A percentile compares a stretch with the other conserved stretches of the same genome.
Conservation (phyloP, 805 yeast genomes). For the Clavispora vitiphila region DNA sequence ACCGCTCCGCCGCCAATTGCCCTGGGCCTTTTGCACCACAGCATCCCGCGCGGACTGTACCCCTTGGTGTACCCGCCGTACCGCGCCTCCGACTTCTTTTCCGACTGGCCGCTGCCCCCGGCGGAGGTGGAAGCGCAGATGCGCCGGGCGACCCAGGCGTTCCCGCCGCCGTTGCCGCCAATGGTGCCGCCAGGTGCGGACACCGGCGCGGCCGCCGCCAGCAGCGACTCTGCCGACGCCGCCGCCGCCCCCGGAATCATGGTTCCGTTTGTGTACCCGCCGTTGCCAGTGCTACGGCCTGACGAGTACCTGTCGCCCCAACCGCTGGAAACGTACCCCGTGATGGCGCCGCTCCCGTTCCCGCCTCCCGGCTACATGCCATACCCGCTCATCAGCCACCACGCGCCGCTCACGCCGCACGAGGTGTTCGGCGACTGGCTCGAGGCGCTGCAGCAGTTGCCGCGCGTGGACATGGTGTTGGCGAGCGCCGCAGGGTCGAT, state of each 20-base stretch:
- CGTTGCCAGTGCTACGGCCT: constrained; percentile 31
- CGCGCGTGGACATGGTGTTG: constrained; percentile 40
- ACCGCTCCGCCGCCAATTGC: background rate
- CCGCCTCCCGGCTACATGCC: constrained; percentile 45
- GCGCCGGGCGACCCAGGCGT: constrained; percentile 18
- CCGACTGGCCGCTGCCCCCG: constrained; percentile 22
- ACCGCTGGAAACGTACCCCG: constrained; percentile 1
- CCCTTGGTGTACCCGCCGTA: constrained; percentile 35
- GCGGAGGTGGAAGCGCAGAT: constrained; percentile 18
- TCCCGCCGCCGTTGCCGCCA: constrained; percentile 41
- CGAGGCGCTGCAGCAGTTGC: constrained; percentile 32
- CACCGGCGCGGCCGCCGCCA: too few species aligned
- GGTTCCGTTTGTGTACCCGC: constrained; percentile 42
- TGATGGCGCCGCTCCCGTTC: constrained; percentile 39
- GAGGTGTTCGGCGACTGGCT: constrained; percentile 33
- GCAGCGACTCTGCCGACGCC: too few species aligned
- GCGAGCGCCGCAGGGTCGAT: constrained; percentile 45
- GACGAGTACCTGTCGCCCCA: background rate
- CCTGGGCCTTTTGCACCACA: constrained; percentile 14
- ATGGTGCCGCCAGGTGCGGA: background rate
- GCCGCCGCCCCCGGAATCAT: constrained; percentile 25
- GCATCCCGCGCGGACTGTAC: constrained; percentile 31
- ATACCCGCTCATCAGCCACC: constrained; percentile 34
- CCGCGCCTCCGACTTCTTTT: constrained; percentile 28
- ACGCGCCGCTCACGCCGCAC: constrained; percentile 28